Evolutionary conservation across 23 red algal species (phyloP), one percentile per base, ranked within the genome.

Genomic region (Agarophyton chilense): DNA sequence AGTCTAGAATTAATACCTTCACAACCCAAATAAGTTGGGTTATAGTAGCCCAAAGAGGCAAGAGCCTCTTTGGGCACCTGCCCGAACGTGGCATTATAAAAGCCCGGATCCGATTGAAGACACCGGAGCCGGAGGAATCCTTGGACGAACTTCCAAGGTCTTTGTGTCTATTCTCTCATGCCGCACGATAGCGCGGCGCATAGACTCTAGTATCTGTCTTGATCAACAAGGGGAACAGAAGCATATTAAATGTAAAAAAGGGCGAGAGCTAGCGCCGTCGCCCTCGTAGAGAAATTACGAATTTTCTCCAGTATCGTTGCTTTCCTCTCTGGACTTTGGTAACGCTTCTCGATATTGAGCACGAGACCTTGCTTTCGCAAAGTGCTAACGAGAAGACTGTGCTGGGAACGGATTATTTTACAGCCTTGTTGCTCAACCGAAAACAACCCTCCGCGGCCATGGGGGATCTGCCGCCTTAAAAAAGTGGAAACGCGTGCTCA

Each of bases 181-280:
- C n/a, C n/a, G n/a, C n/a, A n/a, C n/a, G n/a, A n/a, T n/a, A n/a
- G n/a, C n/a, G n/a, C n/a, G n/a, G n/a, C n/a, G n/a, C n/a, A n/a
- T n/a, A n/a, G n/a, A n/a, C n/a, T n/a, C n/a, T n/a, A n/a, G n/a
- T n/a, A n/a, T n/a, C n/a, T n/a, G n/a, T n/a, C n/a, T n/a, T n/a
- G n/a, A n/a, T n/a, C n/a, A n/a, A n/a, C n/a, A 35, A 99, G 85
- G 1, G 97, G 97, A 24, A 99, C 97, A 49, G 97, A 94, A 24
- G 84, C 97, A 71, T 99, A 99, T 9, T 85, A 87, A 34, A 99
- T 75, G 14, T 90, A 93, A 31, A 99, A 71, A 42, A 88, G 81
- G 12, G 55, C 83, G 28, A 94, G 28, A 21, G 83, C 92, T 0
- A 88, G 78, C 34, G 95, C 90, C 13, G 90, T 29, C 7, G 43